phyloP scores from a whole-genome alignment of 768 basidiomycete genomes.

The Kwoniella europaea region DNA sequence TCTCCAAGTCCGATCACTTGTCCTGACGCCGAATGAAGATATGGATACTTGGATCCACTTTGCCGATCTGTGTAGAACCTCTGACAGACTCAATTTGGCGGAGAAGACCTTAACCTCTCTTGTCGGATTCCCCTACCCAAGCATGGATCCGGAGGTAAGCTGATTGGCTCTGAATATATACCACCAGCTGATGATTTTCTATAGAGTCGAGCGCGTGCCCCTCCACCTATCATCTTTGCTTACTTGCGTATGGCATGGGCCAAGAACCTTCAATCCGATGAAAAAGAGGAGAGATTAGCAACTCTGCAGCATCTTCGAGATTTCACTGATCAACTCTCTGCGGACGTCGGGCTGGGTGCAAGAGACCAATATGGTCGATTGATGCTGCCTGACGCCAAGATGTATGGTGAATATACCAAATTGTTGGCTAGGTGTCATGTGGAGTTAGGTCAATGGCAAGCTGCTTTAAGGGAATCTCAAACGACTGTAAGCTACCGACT shows the following conservation, averaged over 20 bases:
- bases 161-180: not conserved
- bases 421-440: slow-evolving; percentile 95
- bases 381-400: slow-evolving; percentile 50
- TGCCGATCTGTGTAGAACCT: slow-evolving; percentile 94
- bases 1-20: slow-evolving; percentile 90
- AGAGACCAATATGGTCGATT: slow-evolving; percentile 61
- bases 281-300: slow-evolving; percentile 58
- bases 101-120: slow-evolving; percentile 96
- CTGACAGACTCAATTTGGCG: slow-evolving; percentile 88
- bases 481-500: slow-evolving; percentile 65
- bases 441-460: slow-evolving; percentile 95
- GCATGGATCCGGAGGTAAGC: slow-evolving; percentile 43
- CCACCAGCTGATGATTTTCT: slow-evolving; percentile 6
- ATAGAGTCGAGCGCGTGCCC: slow-evolving; percentile 66
- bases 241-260: slow-evolving; percentile 97
- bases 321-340: slow-evolving; percentile 75
- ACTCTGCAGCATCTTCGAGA: slow-evolving; percentile 80
- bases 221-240: slow-evolving; percentile 94
- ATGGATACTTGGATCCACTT: slow-evolving; percentile 99
- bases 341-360: slow-evolving; percentile 72
- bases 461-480: slow-evolving; percentile 79
- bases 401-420: slow-evolving; percentile 70
- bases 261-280: slow-evolving; percentile 68
- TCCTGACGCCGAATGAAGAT: slow-evolving; percentile 90
- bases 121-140: slow-evolving; percentile 63